A percentile compares a stretch with the other conserved stretches of the same genome.
These are phyloP conservation scores for Colletotrichum gloeosporioides DNA, from an alignment of 2,329 filamentous ascomycete genomes.

Conservation along the genomic window DNA sequence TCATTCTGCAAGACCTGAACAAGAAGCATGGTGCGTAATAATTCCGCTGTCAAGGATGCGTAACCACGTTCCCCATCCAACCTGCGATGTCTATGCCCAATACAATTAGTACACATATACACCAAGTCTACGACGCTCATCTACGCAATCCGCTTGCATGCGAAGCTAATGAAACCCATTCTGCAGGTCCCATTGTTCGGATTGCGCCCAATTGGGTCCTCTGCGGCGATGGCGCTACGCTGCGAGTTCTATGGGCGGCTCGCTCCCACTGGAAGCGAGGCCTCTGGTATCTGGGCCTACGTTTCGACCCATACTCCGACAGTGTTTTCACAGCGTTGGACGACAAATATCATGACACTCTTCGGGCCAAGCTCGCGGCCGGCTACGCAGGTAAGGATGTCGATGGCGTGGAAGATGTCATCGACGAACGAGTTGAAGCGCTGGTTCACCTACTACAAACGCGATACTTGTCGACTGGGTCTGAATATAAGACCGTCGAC, in stretches of 20 bases:
- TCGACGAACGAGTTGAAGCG: slow-evolving; percentile 51
- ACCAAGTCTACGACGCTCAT: not conserved
- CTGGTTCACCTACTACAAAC: slow-evolving; percentile 50
- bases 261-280: slow-evolving; percentile 29
- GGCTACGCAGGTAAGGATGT: slow-evolving; percentile 33
- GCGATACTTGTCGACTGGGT: slow-evolving; percentile 37
- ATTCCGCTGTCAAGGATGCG: not conserved
- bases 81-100: not conserved
- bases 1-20: slow-evolving; percentile 26
- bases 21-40: slow-evolving; percentile 26
- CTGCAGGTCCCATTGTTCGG: slow-evolving; percentile 29
- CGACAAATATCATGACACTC: slow-evolving; percentile 46
- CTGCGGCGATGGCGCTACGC: slow-evolving; percentile 30
- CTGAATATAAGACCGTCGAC: slow-evolving; percentile 47
- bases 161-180: not conserved
- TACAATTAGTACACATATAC: not conserved
- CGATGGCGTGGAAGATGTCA: slow-evolving; percentile 31
- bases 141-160: not conserved
- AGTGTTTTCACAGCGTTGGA: slow-evolving; percentile 56
- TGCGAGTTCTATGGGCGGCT: slow-evolving; percentile 34
- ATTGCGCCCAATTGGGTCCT: slow-evolving; percentile 34
- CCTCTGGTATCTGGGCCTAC: slow-evolving; percentile 52
- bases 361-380: slow-evolving; percentile 38
- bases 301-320: slow-evolving; percentile 54
- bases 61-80: not conserved